Conservation (phyloP, 345 rosid species). For the Brassica napus region DNA sequence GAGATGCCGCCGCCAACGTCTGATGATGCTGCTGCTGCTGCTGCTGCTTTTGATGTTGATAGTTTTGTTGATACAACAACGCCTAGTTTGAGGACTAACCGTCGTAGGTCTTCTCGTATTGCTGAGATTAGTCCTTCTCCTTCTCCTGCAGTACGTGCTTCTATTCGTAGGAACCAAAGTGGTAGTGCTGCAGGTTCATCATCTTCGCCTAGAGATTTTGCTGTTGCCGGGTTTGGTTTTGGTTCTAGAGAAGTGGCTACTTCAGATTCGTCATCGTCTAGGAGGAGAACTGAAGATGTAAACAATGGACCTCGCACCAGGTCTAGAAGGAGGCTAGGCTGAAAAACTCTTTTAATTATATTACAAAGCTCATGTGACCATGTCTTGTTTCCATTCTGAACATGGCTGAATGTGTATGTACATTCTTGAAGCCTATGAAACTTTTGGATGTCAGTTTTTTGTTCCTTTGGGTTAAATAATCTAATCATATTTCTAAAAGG, state of each 20-base stretch:
- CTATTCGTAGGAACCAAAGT: constrained; percentile 27
- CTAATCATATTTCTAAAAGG: background rate
- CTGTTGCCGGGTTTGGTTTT: constrained; percentile 2
- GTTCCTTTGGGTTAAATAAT: background rate
- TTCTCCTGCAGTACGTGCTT: constrained; percentile 20
- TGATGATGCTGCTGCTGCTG: background rate
- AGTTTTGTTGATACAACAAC: constrained; percentile 36
- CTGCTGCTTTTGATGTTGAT: constrained; percentile 40
- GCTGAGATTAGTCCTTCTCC: constrained; percentile 40
- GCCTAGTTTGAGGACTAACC: constrained; percentile 36
- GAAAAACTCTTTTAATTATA: background rate
- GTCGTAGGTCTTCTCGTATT: constrained; percentile 26
- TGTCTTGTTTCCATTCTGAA: constrained; percentile 2
- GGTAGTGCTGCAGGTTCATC: constrained; percentile 4
- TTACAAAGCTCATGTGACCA: constrained; percentile 5
- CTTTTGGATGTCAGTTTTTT: background rate
- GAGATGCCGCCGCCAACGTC: constrained; percentile 13
- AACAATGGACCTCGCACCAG: background rate
- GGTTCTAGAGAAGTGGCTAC: background rate
- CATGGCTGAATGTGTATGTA: constrained; percentile 17
- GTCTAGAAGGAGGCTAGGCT: background rate
- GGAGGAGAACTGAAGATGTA: background rate
- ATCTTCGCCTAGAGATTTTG: constrained; percentile 26
- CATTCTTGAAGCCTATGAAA: constrained; percentile 22
- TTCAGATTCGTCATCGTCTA: background rate